Percentiles rank a stretch among this genome's conserved stretches.
Evolutionary conservation across 352 stramenopile species (phyloP).

Genomic region (Globisporangium nagaii): DNA sequence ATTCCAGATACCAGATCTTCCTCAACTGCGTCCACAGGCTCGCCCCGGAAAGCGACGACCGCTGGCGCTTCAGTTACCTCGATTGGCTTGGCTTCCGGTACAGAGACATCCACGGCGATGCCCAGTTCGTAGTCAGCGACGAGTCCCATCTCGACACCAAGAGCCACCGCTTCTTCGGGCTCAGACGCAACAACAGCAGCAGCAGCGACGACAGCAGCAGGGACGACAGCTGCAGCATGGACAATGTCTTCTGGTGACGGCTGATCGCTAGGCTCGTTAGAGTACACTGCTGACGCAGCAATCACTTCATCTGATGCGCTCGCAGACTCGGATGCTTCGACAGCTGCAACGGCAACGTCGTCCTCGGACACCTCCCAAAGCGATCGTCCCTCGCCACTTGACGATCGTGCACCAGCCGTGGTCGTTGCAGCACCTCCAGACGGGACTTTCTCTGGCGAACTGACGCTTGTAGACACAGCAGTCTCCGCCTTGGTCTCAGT

Average conservation of each 20-base stretch:
- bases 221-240: neutral
- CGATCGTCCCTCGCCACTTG: constrained; percentile 4
- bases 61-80: neutral
- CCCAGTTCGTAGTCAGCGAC: constrained; percentile 33
- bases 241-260: neutral
- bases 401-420: too few relatives aligned
- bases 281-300: neutral
- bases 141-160: constrained; percentile 28
- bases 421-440: neutral
- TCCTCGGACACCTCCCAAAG: constrained; percentile 9
- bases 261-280: neutral
- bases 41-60: neutral
- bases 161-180: constrained; percentile 10
- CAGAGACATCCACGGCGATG: constrained; percentile 19
- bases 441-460: neutral
- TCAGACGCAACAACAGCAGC: constrained; percentile 8
- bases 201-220: neutral
- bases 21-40: neutral
- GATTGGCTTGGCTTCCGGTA: constrained; percentile 2
- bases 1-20: neutral
- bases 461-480: neutral
- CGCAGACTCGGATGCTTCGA: neutral
- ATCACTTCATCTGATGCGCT: neutral
- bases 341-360: neutral
- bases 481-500: neutral